Conservation (phyloP, 2,329 filamentous ascomycete genomes). For the Neopestalotiopsis clavispora region DNA sequence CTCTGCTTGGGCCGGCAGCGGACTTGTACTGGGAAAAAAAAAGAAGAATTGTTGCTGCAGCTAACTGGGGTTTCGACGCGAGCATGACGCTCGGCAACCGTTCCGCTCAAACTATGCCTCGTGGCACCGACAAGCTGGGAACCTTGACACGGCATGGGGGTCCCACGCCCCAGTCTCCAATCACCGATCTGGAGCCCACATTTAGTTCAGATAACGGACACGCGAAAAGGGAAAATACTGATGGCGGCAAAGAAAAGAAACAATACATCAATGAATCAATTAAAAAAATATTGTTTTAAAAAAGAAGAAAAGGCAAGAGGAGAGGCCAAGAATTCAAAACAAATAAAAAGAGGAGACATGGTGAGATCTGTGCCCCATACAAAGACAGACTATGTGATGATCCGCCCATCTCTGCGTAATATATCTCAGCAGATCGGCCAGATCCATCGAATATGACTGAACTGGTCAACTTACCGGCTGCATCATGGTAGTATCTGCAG, state of each 20-base stretch:
- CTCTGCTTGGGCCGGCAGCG: not conserved
- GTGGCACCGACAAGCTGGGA: conserved; percentile 18
- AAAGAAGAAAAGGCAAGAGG: not conserved
- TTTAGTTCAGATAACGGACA: not conserved
- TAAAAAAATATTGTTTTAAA: not conserved
- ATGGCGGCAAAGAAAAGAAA: not conserved
- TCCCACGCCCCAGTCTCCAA: conserved; percentile 10
- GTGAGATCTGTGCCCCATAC: not conserved
- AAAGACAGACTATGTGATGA: not conserved
- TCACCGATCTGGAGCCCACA: conserved; percentile 4
- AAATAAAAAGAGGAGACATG: not conserved
- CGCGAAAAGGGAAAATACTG: not conserved
- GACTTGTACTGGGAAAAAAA: no score
- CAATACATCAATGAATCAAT: not conserved
- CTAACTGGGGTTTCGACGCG: not conserved
- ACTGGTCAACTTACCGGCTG: not conserved
- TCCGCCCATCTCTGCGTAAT: not conserved
- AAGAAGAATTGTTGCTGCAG: not conserved
- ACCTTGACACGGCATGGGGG: conserved; percentile 8
- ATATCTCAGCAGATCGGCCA: not conserved
- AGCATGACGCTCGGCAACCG: conserved; percentile 10
- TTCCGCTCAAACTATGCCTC: conserved; percentile 17
- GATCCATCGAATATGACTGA: not conserved
- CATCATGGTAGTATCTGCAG: not conserved
- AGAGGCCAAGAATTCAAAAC: not conserved